Base-by-base conservation (phyloP, 345 rosid species). In the Garcia nutans region DNA sequence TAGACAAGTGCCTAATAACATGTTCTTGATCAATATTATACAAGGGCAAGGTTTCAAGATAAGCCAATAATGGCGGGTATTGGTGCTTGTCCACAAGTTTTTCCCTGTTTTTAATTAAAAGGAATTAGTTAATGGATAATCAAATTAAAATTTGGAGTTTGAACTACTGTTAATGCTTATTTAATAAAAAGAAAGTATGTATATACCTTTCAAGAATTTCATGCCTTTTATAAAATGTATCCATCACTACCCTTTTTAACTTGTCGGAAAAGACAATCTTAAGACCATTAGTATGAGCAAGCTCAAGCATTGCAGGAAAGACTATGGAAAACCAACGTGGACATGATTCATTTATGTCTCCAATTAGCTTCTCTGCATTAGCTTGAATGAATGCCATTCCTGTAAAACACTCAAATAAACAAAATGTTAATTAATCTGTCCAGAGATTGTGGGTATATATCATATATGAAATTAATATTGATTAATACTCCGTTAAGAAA, bases 321-420 rank as follows among this genome's bases (percentile, higher is more conserved):
- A 76, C 74, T 23, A 89, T 82, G 42, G 80, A 55, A 37, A 91
- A 84, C 97, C 92, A 83, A 64, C 86, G 90, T 66, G 97, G 93
- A 73, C 71, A 78, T 1, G 20, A 58, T 13, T 77, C 71, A 12
- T 8, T 13, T 5, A 24, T 44, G 58, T 73, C 84, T 44, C 16
- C 71, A 49, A 87, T 78, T 61, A 87, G 70, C 70, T 78, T 76
- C 61, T 82, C 83, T 9, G 84, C 65, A 67, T 72, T 83, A 69
- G 78, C 82, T 70, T 76, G 70, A 54, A 91, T 76, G 68, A 81
- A 88, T 9, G 71, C 72, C 76, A 76, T 68, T 37, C 91, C 93
- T 88, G 78, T 64, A 8, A 11, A 26, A 41, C 1, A 47, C 10
- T 6, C 58, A 16, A 17, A 54, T 4, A 5, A 37, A 3, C 6